Base-by-base conservation (phyloP, 208 protist genomes). In the Lotmaria passim region DNA sequence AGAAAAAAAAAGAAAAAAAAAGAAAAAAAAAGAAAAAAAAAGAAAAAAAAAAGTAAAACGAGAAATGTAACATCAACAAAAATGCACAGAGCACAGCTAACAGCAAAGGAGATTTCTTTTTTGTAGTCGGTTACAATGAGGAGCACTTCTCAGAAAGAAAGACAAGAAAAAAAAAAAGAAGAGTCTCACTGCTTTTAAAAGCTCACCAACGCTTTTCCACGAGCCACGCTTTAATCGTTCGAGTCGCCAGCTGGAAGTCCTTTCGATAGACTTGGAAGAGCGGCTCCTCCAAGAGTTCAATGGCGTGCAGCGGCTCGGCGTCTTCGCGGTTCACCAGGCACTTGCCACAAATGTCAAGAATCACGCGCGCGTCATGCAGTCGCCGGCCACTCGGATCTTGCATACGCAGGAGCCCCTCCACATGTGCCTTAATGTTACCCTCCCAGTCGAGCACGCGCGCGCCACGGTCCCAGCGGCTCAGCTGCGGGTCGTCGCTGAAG, bases 401-500 rank as follows among this genome's bases (percentile, higher is more conserved):
- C 7, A 26, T 12, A 3, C 34, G 58, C 17, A 95, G 63, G 47
- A 93, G 57, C 1, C 24, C 26, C 33, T 75, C 41, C 28, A 93
- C 85, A 47, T 95, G 83, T 1, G 33, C 44, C 34, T 76, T 69
- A 10, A 95, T 90, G 72, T 95, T 95, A 6, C 44, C 53, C 21
- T 89, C 78, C 87, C 90, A 95, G 71, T 95, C 90, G 19, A 93
- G 69, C 10, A 89, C 80, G 19, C 43, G 24, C 48, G 74, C 56
- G 11, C 55, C 31, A 10, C 59, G 43, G 14, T 78, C 59, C 77
- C 80, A 73, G 2, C 70, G 65, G 31, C 74, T 68, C 23, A 95
- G 73, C 52, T 89, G 69, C 23, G 90, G 90, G 0, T 86, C 90
- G 31, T 72, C 63, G 12, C 90, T 86, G 71, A 95, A 95, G 63